Evolutionary conservation across 1,284 basidiomycete species (phyloP).

Genomic region (Apiotrichum sp.): DNA sequence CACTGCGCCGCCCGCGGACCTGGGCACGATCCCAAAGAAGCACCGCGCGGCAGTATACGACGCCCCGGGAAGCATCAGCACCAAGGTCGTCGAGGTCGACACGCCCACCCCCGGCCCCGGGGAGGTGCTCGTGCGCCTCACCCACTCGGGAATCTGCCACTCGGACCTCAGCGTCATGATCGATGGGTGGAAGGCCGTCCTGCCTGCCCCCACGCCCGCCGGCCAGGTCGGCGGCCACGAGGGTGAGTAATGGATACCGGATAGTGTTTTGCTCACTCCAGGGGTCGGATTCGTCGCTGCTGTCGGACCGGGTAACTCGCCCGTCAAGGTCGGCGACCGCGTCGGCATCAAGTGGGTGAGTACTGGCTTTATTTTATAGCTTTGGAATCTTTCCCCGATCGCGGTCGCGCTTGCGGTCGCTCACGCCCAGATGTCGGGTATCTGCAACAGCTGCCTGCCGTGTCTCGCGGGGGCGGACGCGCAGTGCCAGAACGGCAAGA

Average conservation of each 20-base stretch:
- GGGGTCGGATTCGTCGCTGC: slow-evolving; percentile 13
- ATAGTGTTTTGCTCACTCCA: background rate
- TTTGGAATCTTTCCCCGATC: no score
- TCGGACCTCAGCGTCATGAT: slow-evolving; percentile 14
- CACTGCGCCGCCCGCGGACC: background rate
- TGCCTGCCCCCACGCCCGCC: slow-evolving; percentile 5
- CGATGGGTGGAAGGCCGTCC: slow-evolving; percentile 9
- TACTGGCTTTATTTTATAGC: background rate
- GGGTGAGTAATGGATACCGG: slow-evolving; percentile 2
- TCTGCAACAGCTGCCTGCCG: slow-evolving; percentile 9
- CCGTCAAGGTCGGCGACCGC: slow-evolving; percentile 15
- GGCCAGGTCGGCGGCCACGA: slow-evolving; percentile 16
- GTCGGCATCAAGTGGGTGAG: slow-evolving; percentile 15
- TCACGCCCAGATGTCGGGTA: background rate
- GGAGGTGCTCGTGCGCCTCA: slow-evolving; percentile 13
- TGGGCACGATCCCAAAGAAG: slow-evolving; percentile 11
- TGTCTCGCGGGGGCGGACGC: slow-evolving; percentile 10
- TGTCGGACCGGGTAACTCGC: slow-evolving; percentile 11
- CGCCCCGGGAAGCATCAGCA: slow-evolving; percentile 11
- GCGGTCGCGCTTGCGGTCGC: background rate
- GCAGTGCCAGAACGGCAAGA: slow-evolving; percentile 5
- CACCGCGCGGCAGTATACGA: slow-evolving; percentile 16
- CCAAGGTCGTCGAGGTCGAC: slow-evolving; percentile 15
- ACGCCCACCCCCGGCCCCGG: slow-evolving; percentile 13
- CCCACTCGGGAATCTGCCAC: slow-evolving; percentile 17